Evolutionary conservation across 2,329 filamentous ascomycete genomes (phyloP).

Genomic region (Phyllosticta citriasiana): DNA sequence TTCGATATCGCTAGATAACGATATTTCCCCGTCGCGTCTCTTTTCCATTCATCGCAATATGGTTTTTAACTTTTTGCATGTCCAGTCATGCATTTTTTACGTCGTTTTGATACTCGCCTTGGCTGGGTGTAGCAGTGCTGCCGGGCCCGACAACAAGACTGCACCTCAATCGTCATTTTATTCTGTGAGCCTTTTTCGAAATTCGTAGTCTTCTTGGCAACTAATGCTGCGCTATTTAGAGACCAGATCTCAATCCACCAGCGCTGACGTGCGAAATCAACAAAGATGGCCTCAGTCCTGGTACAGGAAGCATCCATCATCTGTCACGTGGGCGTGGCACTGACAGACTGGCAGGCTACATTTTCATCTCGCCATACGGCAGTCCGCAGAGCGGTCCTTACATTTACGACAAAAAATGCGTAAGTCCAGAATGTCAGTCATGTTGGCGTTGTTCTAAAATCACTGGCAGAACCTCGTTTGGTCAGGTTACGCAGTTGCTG

Average conservation of each 20-base stretch:
- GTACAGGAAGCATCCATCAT: neutral
- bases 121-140: neutral
- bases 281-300: constrained; percentile 10
- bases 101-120: neutral
- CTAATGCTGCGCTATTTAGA: constrained; percentile 5
- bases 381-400: constrained; percentile 40
- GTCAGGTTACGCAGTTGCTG: constrained; percentile 40
- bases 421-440: constrained; percentile 15
- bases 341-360: constrained; percentile 28
- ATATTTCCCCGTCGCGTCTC: neutral
- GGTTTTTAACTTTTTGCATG: neutral
- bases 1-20: neutral
- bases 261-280: constrained; percentile 15
- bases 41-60: neutral
- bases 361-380: constrained; percentile 42
- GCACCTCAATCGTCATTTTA: constrained; percentile 16
- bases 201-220: neutral
- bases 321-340: neutral
- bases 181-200: constrained; percentile 7
- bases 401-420: constrained; percentile 42
- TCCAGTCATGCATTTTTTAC: neutral
- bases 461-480: constrained; percentile 36
- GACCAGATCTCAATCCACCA: constrained; percentile 17
- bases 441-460: neutral
- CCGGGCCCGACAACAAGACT: constrained; percentile 9